A percentile compares a stretch with the other conserved stretches of the same genome.
phyloP scores from a whole-genome alignment of 306 rosid genomes.

The Parietaria judaica region DNA sequence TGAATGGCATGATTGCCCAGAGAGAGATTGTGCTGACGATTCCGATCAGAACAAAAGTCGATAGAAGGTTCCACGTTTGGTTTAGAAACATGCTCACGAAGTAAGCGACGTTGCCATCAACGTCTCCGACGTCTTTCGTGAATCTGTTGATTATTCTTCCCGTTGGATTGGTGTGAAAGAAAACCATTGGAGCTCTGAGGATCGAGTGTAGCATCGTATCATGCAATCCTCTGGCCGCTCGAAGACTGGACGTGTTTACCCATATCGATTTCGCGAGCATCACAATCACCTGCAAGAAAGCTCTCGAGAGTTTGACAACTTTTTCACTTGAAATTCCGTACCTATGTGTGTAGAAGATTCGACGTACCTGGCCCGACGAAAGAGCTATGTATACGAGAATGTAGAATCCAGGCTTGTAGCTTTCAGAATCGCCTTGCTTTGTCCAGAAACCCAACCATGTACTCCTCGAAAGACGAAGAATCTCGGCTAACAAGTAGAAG shows the following conservation, averaged over 20 bases:
- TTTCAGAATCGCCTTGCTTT: slow-evolving; percentile 33
- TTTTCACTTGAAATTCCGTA: background rate
- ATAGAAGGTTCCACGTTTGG: slow-evolving; percentile 74
- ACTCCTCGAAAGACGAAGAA: slow-evolving; percentile 73
- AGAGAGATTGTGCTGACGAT: slow-evolving; percentile 76
- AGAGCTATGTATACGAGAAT: slow-evolving; percentile 54
- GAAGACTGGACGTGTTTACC: slow-evolving; percentile 66
- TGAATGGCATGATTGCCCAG: slow-evolving; percentile 83
- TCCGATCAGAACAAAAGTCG: slow-evolving; percentile 75
- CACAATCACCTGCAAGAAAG: slow-evolving; percentile 48
- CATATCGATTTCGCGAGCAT: slow-evolving; percentile 67
- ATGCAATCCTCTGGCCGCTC: slow-evolving; percentile 62
- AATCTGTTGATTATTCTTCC: slow-evolving; percentile 88
- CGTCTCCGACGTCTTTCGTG: slow-evolving; percentile 71
- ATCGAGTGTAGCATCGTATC: slow-evolving; percentile 48
- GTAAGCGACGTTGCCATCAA: slow-evolving; percentile 53
- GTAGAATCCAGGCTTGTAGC: slow-evolving; percentile 53
- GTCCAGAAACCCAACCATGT: slow-evolving; percentile 88
- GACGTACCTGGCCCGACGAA: slow-evolving; percentile 71
- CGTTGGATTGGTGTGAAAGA: slow-evolving; percentile 85
- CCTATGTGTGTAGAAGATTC: background rate
- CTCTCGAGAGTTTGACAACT: background rate
- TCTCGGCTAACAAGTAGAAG: slow-evolving; percentile 54
- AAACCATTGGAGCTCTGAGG: slow-evolving; percentile 69
- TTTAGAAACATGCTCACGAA: slow-evolving; percentile 41